phyloP scores from a whole-genome alignment of 805 yeast genomes.

The Cyberlindnera subsufficiens region DNA sequence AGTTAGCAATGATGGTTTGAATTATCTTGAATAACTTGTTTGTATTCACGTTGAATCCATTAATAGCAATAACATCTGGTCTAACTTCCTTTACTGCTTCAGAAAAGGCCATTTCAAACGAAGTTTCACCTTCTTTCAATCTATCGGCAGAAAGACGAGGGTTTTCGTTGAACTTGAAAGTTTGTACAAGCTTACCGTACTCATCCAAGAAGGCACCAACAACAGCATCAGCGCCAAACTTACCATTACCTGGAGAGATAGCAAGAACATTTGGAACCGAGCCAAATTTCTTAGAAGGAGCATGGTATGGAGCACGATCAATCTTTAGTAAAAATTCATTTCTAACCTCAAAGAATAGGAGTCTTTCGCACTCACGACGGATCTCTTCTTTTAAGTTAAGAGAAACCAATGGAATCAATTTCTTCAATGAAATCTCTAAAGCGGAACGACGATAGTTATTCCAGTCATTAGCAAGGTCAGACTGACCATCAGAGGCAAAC shows the following conservation, averaged over 20 bases:
- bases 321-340: conserved; percentile 60
- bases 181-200: conserved; percentile 71
- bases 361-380: conserved; percentile 67
- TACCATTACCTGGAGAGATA: conserved; percentile 82
- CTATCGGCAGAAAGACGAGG: conserved; percentile 46
- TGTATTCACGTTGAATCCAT: conserved; percentile 78
- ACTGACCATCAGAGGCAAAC: conserved; percentile 70
- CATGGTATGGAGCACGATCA: conserved; percentile 92
- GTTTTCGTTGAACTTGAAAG: conserved; percentile 70
- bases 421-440: conserved; percentile 60
- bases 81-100: conserved; percentile 54
- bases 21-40: conserved; percentile 54
- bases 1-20: conserved; percentile 43
- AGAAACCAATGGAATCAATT: conserved; percentile 60
- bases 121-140: conserved; percentile 38
- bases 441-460: conserved; percentile 65
- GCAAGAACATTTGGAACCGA: conserved; percentile 82
- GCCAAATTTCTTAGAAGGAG: conserved; percentile 69
- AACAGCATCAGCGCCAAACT: conserved; percentile 73
- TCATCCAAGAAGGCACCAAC: conserved; percentile 77
- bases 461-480: conserved; percentile 77
- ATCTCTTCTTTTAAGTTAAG: conserved; percentile 79
- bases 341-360: conserved; percentile 66
- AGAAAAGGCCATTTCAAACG: conserved; percentile 60
- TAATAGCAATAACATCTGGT: conserved; percentile 88